Evolutionary conservation across 2,329 filamentous ascomycete species (phyloP).

Genomic region (Aspergillus phoenicis): DNA sequence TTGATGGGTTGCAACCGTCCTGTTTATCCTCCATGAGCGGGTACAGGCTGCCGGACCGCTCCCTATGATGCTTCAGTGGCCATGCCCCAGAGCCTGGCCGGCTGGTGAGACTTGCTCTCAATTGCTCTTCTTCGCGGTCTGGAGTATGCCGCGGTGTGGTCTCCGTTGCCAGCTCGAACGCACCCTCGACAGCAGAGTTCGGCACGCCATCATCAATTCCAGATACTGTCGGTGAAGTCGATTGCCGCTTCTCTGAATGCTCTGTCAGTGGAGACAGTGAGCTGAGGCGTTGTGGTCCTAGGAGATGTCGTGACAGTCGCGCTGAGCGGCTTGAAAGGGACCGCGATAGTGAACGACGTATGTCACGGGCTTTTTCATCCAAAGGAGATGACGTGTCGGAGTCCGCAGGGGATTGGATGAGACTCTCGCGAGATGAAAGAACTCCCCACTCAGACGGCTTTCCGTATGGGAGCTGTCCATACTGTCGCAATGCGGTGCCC

Average conservation of each 20-base stretch:
- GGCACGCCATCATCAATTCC: slow-evolving; percentile 34
- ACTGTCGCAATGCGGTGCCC: slow-evolving; percentile 32
- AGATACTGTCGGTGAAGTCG: slow-evolving; percentile 19
- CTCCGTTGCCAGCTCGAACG: slow-evolving; percentile 38
- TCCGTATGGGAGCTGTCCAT: slow-evolving; percentile 39
- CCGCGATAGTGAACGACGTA: slow-evolving; percentile 38
- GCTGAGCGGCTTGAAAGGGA: slow-evolving; percentile 33
- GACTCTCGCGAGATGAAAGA: slow-evolving; percentile 35
- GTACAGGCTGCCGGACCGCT: slow-evolving; percentile 26
- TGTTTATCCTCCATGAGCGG: slow-evolving; percentile 28
- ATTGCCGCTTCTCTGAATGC: slow-evolving; percentile 23
- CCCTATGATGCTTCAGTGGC: slow-evolving; percentile 32
- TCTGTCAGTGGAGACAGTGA: slow-evolving; percentile 39
- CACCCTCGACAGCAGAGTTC: slow-evolving; percentile 39
- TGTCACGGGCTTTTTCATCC: slow-evolving; percentile 34
- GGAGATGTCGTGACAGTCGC: slow-evolving; percentile 31
- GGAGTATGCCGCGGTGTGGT: slow-evolving; percentile 41
- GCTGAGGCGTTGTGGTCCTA: slow-evolving; percentile 31
- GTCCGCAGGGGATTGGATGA: slow-evolving; percentile 24
- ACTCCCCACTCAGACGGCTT: slow-evolving; percentile 41
- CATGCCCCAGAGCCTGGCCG: slow-evolving; percentile 34
- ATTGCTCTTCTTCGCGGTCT: slow-evolving; percentile 32
- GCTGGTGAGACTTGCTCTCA: slow-evolving; percentile 27
- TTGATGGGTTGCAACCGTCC: slow-evolving; percentile 26
- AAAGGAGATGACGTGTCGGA: slow-evolving; percentile 27